phyloP scores from a whole-genome alignment of 2,329 filamentous ascomycete genomes.

The Cladosporium sp. region DNA sequence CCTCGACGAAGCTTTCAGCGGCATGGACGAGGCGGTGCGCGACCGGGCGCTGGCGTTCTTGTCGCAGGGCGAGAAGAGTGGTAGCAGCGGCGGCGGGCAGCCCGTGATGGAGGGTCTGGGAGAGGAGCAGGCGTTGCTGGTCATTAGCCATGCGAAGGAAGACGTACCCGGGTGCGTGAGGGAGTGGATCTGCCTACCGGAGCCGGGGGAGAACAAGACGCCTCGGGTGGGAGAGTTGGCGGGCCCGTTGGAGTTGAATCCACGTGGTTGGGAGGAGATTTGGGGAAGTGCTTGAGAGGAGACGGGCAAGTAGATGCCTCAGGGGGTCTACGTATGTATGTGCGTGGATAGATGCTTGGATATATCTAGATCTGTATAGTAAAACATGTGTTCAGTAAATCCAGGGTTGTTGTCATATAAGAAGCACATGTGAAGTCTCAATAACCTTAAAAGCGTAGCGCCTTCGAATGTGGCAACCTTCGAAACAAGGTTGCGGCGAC shows the following conservation, averaged over 20 bases:
- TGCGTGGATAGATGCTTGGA: neutral
- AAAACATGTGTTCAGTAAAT: too few relatives aligned
- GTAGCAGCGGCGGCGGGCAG: too few relatives aligned
- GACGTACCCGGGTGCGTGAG: slow-evolving; percentile 82
- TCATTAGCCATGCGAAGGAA: slow-evolving; percentile 85
- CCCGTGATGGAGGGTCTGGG: slow-evolving; percentile 60
- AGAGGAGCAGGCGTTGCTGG: slow-evolving; percentile 75
- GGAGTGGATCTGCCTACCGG: slow-evolving; percentile 82
- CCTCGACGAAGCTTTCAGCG: slow-evolving; percentile 49
- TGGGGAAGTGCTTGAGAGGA: slow-evolving; percentile 23
- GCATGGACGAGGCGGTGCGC: slow-evolving; percentile 57
- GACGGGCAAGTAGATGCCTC: neutral
- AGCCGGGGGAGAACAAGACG: slow-evolving; percentile 58
- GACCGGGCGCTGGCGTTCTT: slow-evolving; percentile 86
- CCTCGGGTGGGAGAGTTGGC: slow-evolving; percentile 62
- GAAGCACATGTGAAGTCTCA: too few relatives aligned
- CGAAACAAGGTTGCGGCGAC: too few relatives aligned
- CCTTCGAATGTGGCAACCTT: too few relatives aligned
- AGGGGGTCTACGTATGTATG: too few relatives aligned
- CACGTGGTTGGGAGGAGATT: slow-evolving; percentile 28
- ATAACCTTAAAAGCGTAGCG: too few relatives aligned
- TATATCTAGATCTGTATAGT: too few relatives aligned
- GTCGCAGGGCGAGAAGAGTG: slow-evolving; percentile 41
- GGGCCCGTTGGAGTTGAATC: slow-evolving; percentile 30
- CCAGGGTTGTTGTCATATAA: too few relatives aligned